Evolutionary conservation across 192 early-diverging fungal species (phyloP).

Genomic region (Umbelopsis sp.): DNA sequence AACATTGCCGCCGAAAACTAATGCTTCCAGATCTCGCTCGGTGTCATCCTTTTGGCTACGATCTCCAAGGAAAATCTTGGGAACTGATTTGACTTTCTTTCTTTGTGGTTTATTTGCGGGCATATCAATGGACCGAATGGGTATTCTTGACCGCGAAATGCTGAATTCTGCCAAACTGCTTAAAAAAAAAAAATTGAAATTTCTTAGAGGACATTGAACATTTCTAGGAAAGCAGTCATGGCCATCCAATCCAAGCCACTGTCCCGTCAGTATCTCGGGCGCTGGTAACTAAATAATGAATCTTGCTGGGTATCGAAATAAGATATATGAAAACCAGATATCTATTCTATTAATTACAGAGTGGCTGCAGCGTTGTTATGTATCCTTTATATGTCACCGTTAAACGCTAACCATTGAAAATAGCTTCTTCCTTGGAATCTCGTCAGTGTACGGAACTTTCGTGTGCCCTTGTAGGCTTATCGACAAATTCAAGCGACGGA

Average conservation of each 20-base stretch:
- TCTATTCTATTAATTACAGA: neutral
- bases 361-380: neutral
- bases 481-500: neutral
- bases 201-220: neutral
- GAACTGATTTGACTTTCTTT: constrained; percentile 18
- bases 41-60: constrained; percentile 15
- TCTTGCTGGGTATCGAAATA: too few relatives aligned
- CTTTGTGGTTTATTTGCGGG: constrained; percentile 17
- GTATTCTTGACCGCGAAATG: constrained; percentile 11
- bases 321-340: neutral
- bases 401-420: neutral
- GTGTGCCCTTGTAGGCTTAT: neutral
- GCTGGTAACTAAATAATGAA: too few relatives aligned
- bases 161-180: neutral
- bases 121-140: constrained; percentile 7
- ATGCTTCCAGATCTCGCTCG: constrained; percentile 29
- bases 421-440: neutral
- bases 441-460: neutral
- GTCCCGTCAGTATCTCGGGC: too few relatives aligned
- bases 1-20: constrained; percentile 30
- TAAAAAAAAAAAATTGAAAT: neutral
- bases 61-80: neutral
- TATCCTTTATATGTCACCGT: neutral
- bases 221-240: neutral
- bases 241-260: neutral